Base-by-base conservation (phyloP, 805 yeast species). In the Starmerella asiatica region DNA sequence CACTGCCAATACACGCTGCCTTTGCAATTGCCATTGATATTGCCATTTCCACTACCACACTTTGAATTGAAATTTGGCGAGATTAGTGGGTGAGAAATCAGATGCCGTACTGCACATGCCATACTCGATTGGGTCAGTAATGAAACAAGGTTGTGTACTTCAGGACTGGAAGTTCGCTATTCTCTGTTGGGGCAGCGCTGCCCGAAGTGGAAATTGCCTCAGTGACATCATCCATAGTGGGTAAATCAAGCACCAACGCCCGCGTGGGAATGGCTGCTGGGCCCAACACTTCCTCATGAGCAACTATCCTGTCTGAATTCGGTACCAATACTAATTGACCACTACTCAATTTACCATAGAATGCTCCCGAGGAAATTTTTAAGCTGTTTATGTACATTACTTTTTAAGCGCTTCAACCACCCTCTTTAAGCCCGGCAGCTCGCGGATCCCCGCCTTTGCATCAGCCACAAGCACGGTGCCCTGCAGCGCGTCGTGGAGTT, bases 201-300 rank as follows among this genome's bases (percentile, higher is more conserved):
- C 26, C n/a, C 5, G 4, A 21, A 23, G 8, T 5, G 18, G n/a
- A 1, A 61, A 18, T n/a, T 0, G 64, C 58, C 11, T 44, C 56
- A 16, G 45, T 47, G 14, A 73, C 55, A 51, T 76, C 79, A 0
- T 54, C 56, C 0, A 45, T 39, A 15, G 65, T 61, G 0, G 95
- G 94, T 19, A 84, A 69, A 52, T 88, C 96, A 5, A 88, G 49
- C 2, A 88, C 64, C 21, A 84, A 55, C 12, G 81, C 61, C 26
- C 78, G 72, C 1, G 73, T 67, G 40, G 79, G 79, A 1, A 54
- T 43, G 40, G 76, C 70, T 6, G 74, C 62, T 8, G 74, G 71
- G 2, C 71, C 85, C 39, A 86, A 48, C 2, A 91, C 95, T 52
- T 84, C 79, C 1, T 71, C 70, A 0, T 95, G 80, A 2, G 58